Evolutionary conservation across 441 rosid genomes (phyloP).

Genomic region (Codiaeum variegatum): DNA sequence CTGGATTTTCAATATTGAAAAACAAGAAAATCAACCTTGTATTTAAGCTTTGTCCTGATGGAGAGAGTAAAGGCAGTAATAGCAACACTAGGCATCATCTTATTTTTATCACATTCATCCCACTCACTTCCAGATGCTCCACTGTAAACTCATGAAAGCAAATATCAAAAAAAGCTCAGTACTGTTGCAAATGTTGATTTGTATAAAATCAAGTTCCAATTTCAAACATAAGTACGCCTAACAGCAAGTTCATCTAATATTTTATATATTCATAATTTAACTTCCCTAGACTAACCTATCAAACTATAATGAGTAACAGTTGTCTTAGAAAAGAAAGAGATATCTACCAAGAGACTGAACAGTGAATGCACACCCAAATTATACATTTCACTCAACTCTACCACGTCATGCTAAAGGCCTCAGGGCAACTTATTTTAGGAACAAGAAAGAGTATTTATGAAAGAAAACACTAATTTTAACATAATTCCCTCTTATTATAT

Average conservation of each 20-base stretch:
- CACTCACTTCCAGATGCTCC: constrained; percentile 40
- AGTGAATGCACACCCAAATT: background rate
- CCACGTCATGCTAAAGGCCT: background rate
- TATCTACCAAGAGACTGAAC: background rate
- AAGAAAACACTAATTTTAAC: constrained; percentile 6
- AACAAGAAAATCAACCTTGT: constrained; percentile 48
- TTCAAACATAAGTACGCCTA: constrained; percentile 10
- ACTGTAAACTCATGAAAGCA: constrained; percentile 36
- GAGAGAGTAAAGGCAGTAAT: constrained; percentile 82
- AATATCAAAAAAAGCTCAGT: constrained; percentile 11
- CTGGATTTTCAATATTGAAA: constrained; percentile 13
- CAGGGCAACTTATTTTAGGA: background rate
- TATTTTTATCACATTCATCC: constrained; percentile 46
- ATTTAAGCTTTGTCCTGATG: constrained; percentile 44
- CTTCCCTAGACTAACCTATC: background rate
- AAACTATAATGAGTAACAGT: background rate
- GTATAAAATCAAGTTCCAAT: background rate
- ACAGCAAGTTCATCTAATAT: constrained; percentile 3
- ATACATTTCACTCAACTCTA: background rate
- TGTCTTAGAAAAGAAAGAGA: background rate
- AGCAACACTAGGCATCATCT: constrained; percentile 43
- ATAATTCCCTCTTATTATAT: background rate
- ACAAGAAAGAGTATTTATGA: background rate
- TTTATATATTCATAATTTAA: background rate
- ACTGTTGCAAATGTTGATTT: background rate